Conservation (phyloP, 345 rosid species). For the Citrus sinensis region DNA sequence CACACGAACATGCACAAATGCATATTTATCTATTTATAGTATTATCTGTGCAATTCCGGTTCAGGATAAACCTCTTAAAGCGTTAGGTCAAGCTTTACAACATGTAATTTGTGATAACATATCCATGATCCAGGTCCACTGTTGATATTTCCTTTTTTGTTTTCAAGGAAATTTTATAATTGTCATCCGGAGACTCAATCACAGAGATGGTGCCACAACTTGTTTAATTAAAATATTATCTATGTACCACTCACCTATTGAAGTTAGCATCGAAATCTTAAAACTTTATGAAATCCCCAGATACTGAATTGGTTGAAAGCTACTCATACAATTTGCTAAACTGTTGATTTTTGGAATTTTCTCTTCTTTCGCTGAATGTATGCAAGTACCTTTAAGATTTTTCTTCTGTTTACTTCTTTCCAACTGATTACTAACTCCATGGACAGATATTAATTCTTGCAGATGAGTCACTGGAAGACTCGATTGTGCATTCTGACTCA, state of each 20-base stretch:
- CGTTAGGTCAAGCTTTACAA: neutral
- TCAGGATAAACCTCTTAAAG: neutral
- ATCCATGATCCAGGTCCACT: neutral
- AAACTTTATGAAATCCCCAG: neutral
- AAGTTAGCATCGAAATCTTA: neutral
- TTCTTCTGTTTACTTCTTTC: constrained; percentile 3
- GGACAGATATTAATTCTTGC: constrained; percentile 94
- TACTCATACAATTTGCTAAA: neutral
- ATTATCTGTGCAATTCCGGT: neutral
- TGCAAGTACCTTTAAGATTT: neutral
- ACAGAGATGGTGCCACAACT: neutral
- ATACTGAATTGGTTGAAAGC: neutral
- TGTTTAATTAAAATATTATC: neutral
- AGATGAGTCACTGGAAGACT: constrained; percentile 92
- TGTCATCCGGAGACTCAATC: neutral
- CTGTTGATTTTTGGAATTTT: neutral
- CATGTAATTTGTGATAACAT: neutral
- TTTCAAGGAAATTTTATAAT: neutral
- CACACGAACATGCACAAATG: neutral
- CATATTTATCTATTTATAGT: neutral
- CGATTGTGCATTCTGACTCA: constrained; percentile 90
- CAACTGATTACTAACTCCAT: constrained; percentile 48
- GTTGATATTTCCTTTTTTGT: neutral
- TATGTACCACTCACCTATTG: neutral
- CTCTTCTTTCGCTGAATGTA: neutral